Conservation (phyloP, 768 basidiomycete genomes). For the Lactarius quietus region DNA sequence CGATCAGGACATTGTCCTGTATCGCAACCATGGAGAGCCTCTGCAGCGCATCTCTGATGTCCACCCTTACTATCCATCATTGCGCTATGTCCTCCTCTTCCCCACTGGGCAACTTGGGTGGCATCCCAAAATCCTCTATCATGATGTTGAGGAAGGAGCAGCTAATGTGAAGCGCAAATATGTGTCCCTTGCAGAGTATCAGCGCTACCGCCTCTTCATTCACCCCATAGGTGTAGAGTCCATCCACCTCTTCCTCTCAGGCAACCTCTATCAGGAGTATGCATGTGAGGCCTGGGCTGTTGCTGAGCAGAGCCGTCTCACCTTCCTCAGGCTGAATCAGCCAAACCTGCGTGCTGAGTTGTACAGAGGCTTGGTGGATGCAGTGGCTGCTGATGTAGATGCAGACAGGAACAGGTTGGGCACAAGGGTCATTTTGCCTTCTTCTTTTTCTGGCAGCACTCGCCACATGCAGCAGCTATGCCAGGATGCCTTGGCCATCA, state of each 20-base stretch:
- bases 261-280: conserved; percentile 4
- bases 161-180: not conserved
- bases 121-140: not conserved
- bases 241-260: not conserved
- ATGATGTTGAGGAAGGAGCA: not conserved
- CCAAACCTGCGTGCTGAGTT: not conserved
- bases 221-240: not conserved
- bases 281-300: not conserved
- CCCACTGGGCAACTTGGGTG: conserved; percentile 13
- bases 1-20: not conserved
- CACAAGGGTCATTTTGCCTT: not conserved
- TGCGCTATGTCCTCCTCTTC: conserved; percentile 8
- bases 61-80: not conserved
- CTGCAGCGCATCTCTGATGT: not conserved
- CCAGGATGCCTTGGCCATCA: too few relatives aligned
- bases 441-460: not conserved
- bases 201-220: not conserved
- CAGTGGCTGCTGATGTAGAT: not conserved
- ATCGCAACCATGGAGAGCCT: not conserved
- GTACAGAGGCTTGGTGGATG: not conserved
- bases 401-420: not conserved
- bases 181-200: not conserved
- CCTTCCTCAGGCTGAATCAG: not conserved
- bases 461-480: too few relatives aligned
- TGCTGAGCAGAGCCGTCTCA: not conserved